Evolutionary conservation across 805 yeast genomes (phyloP).

Genomic region (Starmerella ratchasimensis): DNA sequence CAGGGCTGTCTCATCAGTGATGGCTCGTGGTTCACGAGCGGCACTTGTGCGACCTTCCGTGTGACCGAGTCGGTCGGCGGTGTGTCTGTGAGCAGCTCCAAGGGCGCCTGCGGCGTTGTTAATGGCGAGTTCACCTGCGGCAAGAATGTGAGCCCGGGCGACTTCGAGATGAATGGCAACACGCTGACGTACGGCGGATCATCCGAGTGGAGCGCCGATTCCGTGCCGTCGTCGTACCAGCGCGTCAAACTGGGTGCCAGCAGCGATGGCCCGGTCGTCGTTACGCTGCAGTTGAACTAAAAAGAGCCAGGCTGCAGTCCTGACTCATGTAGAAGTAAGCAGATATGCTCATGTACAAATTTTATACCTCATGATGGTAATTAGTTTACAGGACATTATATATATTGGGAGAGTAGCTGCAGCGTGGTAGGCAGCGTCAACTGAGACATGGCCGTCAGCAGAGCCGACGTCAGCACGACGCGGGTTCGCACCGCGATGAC

Average conservation of each 20-base stretch:
- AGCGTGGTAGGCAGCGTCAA: too few species aligned
- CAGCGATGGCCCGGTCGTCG: neutral
- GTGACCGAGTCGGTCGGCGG: conserved; percentile 56
- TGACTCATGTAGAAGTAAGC: too few species aligned
- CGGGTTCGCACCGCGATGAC: too few species aligned
- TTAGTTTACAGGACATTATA: too few species aligned
- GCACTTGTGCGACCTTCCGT: conserved; percentile 72
- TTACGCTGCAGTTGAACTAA: neutral
- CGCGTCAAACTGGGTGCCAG: conserved; percentile 37
- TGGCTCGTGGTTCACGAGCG: conserved; percentile 70
- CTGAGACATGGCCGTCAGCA: too few species aligned
- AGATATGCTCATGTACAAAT: too few species aligned
- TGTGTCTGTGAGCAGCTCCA: conserved; percentile 50
- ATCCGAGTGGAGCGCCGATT: conserved; percentile 43
- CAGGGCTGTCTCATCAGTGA: conserved; percentile 69
- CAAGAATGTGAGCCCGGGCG: conserved; percentile 32
- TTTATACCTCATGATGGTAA: too few species aligned
- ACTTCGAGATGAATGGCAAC: conserved; percentile 40
- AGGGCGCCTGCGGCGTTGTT: conserved; percentile 51
- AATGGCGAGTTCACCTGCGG: conserved; percentile 28
- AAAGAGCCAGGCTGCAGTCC: too few species aligned
- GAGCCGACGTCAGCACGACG: too few species aligned
- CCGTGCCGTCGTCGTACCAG: conserved; percentile 32
- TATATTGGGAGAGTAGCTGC: too few species aligned
- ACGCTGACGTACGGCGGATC: conserved; percentile 51